These are phyloP conservation scores for Acidomyces sp. DNA, from an alignment of 495 filamentous ascomycete genomes.

Conservation along the genomic window DNA sequence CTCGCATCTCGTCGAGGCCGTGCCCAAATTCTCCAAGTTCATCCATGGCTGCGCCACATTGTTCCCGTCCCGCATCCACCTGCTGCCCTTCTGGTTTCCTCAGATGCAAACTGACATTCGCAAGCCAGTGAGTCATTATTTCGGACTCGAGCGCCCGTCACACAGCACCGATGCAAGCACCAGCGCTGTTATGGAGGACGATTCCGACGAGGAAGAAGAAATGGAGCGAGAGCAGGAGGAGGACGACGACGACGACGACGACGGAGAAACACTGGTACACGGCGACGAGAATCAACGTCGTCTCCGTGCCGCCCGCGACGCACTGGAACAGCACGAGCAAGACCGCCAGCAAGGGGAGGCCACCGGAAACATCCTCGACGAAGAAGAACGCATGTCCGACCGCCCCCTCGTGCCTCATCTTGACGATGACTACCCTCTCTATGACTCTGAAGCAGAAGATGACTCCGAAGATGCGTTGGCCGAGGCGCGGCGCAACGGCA, in stretches of 20 bases:
- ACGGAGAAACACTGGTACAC: conserved; percentile 30
- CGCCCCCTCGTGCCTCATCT: conserved; percentile 36
- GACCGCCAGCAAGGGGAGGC: conserved; percentile 36
- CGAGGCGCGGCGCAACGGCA: conserved; percentile 57
- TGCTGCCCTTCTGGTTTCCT: conserved; percentile 93
- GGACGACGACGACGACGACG: conserved; percentile 37
- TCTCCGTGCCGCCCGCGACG: conserved; percentile 36
- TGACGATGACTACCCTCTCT: conserved; percentile 63
- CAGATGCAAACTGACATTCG: conserved; percentile 98
- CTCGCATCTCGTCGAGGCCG: conserved; percentile 90
- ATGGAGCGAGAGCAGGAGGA: no score
- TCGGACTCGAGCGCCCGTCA: conserved; percentile 72
- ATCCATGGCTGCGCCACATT: conserved; percentile 86
- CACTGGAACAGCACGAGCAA: conserved; percentile 34
- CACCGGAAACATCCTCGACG: conserved; percentile 45
- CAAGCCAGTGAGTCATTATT: conserved; percentile 71
- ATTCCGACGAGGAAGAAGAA: conserved; percentile 47
- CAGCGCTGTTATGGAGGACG: conserved; percentile 44
- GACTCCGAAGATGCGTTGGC: conserved; percentile 68
- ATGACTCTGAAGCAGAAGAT: conserved; percentile 92
- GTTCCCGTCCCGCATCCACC: conserved; percentile 74
- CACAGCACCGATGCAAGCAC: conserved; percentile 63
- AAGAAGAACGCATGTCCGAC: conserved; percentile 62
- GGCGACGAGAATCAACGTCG: conserved; percentile 33
- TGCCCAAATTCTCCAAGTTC: conserved; percentile 98